These are phyloP conservation scores for Physaria fendleri DNA, from an alignment of 345 rosid species.

Conservation along the genomic window DNA sequence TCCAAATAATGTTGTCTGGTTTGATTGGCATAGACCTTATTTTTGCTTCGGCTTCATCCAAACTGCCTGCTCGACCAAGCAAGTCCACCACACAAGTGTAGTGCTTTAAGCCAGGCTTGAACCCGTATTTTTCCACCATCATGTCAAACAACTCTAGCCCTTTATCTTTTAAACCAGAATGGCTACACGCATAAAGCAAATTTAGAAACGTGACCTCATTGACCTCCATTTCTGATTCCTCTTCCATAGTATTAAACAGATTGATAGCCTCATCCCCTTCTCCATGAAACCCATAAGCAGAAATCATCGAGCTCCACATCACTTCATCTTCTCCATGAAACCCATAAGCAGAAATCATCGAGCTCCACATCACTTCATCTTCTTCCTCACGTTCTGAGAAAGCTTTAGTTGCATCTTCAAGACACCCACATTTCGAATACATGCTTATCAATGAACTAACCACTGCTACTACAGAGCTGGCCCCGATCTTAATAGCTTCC, in stretches of 20 bases:
- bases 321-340: conserved; percentile 84
- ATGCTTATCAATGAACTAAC: conserved; percentile 58
- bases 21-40: conserved; percentile 62
- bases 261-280: conserved; percentile 49
- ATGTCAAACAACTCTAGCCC: conserved; percentile 49
- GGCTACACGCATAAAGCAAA: conserved; percentile 77
- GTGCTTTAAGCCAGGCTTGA: conserved; percentile 52
- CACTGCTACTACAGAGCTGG: conserved; percentile 40
- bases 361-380: conserved; percentile 77
- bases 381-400: conserved; percentile 45
- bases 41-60: conserved; percentile 58
- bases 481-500: conserved; percentile 55
- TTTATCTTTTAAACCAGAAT: conserved; percentile 61
- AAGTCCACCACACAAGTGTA: conserved; percentile 69
- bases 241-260: conserved; percentile 52
- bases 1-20: conserved; percentile 62
- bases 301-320: conserved; percentile 75
- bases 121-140: conserved; percentile 44
- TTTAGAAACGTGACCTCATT: conserved; percentile 63
- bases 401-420: conserved; percentile 54
- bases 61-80: conserved; percentile 56
- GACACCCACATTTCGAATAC: conserved; percentile 75
- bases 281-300: conserved; percentile 85
- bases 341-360: conserved; percentile 73
- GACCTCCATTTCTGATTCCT: conserved; percentile 26